phyloP scores from a whole-genome alignment of 768 basidiomycete species.

The Rhodotorula kratochvilovae region DNA sequence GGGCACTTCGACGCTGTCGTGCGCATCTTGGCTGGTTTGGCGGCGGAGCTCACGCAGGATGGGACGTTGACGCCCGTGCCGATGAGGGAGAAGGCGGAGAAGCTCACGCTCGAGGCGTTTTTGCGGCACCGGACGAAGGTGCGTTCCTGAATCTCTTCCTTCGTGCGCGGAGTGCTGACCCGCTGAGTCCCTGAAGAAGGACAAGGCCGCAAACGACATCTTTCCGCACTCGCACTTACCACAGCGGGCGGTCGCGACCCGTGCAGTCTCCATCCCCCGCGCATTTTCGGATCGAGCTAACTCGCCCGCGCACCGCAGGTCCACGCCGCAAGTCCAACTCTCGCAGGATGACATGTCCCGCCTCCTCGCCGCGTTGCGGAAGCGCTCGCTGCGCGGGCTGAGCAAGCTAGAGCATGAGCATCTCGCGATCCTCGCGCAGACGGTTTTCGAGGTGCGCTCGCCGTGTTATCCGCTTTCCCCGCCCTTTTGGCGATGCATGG shows the following conservation, averaged over 20 bases:
- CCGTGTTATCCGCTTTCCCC: no score
- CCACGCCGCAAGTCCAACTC: not conserved
- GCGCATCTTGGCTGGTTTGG: slow-evolving; percentile 67
- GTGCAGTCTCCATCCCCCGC: not conserved
- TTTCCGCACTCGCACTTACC: slow-evolving; percentile 15
- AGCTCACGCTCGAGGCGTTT: slow-evolving; percentile 6
- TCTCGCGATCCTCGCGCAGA: slow-evolving; percentile 75
- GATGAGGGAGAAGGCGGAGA: not conserved
- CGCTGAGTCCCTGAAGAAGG: not conserved
- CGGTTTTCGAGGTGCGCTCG: slow-evolving; percentile 64
- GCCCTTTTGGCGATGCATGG: not conserved
- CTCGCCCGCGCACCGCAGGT: not conserved
- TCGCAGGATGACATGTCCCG: slow-evolving; percentile 44
- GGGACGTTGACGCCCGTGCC: slow-evolving; percentile 22
- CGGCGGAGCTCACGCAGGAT: slow-evolving; percentile 50
- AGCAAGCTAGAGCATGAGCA: slow-evolving; percentile 76
- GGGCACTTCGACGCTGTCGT: slow-evolving; percentile 79
- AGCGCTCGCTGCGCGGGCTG: slow-evolving; percentile 63
- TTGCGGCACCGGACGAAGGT: slow-evolving; percentile 7
- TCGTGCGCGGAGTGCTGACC: rapidly evolving
- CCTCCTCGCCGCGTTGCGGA: slow-evolving; percentile 64
- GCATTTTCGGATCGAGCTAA: not conserved
- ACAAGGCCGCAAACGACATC: not conserved
- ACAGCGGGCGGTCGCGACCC: not conserved
- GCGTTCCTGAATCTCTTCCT: not conserved